Evolutionary conservation across 2,329 filamentous ascomycete genomes (phyloP), one percentile per base, ranked within the genome.

Genomic region (Neonectria hederae): DNA sequence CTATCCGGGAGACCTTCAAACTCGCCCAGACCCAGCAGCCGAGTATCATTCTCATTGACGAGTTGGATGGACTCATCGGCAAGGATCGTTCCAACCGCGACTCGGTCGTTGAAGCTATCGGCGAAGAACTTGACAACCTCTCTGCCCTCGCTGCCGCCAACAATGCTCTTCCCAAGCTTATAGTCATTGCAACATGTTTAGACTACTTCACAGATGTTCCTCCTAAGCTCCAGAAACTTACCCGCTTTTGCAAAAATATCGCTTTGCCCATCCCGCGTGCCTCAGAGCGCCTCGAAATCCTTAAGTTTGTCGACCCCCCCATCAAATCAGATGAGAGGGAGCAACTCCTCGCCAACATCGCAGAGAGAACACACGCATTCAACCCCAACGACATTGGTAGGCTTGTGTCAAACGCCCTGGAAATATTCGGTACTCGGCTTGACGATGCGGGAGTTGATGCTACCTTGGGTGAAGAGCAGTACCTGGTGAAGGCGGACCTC

Each of bases 281-380:
- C 6, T 76, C 82, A 8, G 88, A 91, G 59, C 87, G 95, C 42
- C 86, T 88, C 52, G 89, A 93, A 30, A 97, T 97, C 13, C 78
- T 97, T 22, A 84, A 87, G 30, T 87, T 87, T 7, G 82, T 92
- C 63, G 74, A 81, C 53, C 81, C 81, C 14, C 80, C 76, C 28
- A 80, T 87, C 49, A 80, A 76, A n/a, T 73, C 82, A 4, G 83
- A 81, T 9, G 81, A 81, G 9, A 82, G 78, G 58, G 83, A 90
- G 3, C 78, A 79, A 1, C 80, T 88, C 10, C 79, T 93, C 19
- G 79, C 84, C 4, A 80, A 84, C 19, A 80, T 97, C 46, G 90
- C 90, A 45, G 87, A 92, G 65, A 87, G 89, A 60, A 97, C 94
- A 0, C 94, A 97, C 74, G 95, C 94, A 4, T 97, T 93, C 77